Conservation (phyloP, 306 rosid genomes). For the Prunus davidiana region DNA sequence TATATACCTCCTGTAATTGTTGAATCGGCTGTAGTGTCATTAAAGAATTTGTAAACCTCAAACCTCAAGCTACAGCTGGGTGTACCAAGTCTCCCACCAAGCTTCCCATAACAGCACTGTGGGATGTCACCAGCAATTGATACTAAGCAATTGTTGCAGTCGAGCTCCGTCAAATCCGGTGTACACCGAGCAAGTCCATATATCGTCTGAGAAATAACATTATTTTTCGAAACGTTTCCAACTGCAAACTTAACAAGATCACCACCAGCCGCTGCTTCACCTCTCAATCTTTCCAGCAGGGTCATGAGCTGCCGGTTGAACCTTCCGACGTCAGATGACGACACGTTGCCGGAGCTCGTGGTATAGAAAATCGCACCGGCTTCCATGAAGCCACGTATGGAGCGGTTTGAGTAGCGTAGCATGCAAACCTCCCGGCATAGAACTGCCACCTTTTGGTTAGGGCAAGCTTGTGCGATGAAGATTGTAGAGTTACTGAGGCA, state of each 20-base stretch:
- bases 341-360: not conserved
- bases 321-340: not conserved
- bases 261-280: constrained; percentile 13
- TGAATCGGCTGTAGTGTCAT: too few relatives aligned
- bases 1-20: too few relatives aligned
- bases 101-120: not conserved
- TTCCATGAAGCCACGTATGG: not conserved
- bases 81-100: not conserved
- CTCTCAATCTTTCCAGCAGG: not conserved
- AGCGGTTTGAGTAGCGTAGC: constrained; percentile 17
- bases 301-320: not conserved
- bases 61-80: not conserved
- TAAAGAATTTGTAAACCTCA: too few relatives aligned
- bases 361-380: too few relatives aligned
- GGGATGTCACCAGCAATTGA: not conserved
- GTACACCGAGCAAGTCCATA: constrained; percentile 21
- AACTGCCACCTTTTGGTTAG: constrained; percentile 8
- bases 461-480: not conserved
- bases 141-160: constrained; percentile 6
- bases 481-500: not conserved
- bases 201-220: not conserved
- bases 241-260: not conserved
- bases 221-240: not conserved
- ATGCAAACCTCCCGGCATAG: constrained; percentile 18
- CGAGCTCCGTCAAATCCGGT: not conserved